Conservation (phyloP, 1,139 yeast genomes). For the Lodderomyces elongisporus region DNA sequence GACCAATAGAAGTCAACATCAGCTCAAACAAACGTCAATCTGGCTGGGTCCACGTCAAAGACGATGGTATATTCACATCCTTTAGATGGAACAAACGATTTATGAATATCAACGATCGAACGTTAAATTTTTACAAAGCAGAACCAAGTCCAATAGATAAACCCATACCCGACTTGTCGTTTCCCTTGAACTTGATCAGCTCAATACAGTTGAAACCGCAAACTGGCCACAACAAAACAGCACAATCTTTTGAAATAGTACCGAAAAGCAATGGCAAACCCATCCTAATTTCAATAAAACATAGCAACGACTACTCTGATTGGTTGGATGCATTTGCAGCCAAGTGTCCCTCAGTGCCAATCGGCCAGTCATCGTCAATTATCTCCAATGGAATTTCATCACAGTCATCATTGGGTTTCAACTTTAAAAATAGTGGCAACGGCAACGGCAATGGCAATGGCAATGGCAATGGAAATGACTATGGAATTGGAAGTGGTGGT, state of each 20-base stretch:
- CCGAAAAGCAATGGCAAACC: constrained; percentile 59
- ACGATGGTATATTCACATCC: constrained; percentile 75
- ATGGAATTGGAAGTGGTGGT: too few species aligned
- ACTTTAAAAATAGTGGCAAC: constrained; percentile 1
- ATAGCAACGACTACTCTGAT: constrained; percentile 74
- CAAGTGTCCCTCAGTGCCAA: constrained; percentile 65
- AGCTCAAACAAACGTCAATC: constrained; percentile 31
- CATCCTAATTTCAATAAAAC: constrained; percentile 68
- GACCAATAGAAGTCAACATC: constrained; percentile 12
- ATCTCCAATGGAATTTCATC: constrained; percentile 3
- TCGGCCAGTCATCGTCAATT: constrained; percentile 19
- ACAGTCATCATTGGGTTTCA: constrained; percentile 3
- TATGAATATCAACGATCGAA: constrained; percentile 69
- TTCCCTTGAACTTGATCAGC: constrained; percentile 38
- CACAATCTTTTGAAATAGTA: constrained; percentile 71
- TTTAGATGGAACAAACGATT: constrained; percentile 91
- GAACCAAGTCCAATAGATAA: constrained; percentile 39
- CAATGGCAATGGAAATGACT: too few species aligned
- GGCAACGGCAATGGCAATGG: too few species aligned
- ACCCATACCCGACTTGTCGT: constrained; percentile 34
- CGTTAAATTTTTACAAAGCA: constrained; percentile 68
- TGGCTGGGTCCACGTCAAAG: constrained; percentile 92
- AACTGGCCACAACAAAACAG: constrained; percentile 54
- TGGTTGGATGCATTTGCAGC: constrained; percentile 92
- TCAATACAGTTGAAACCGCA: constrained; percentile 37